phyloP scores from a whole-genome alignment of 768 basidiomycete species.

The Psilocybe cyanescens region DNA sequence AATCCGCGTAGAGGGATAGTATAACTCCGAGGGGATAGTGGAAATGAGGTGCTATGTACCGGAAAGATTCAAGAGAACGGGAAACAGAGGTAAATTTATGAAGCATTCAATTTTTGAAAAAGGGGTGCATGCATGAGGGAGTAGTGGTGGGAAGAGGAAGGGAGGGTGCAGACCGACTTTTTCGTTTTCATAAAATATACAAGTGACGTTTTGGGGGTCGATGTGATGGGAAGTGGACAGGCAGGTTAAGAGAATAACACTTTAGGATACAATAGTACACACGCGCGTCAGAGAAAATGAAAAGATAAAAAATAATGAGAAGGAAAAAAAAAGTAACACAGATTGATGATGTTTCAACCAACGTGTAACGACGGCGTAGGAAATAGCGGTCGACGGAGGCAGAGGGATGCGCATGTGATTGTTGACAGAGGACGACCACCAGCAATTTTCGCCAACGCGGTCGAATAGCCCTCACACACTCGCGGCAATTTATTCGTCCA shows the following conservation, averaged over 20 bases:
- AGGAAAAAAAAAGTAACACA: background rate
- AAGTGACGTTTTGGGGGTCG: background rate
- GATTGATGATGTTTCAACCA: too few relatives aligned
- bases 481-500: background rate
- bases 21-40: background rate
- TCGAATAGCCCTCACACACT: too few relatives aligned
- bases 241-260: background rate
- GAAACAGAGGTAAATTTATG: constrained; percentile 11
- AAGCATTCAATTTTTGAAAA: constrained; percentile 1
- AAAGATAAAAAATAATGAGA: constrained; percentile 3
- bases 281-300: background rate
- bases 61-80: background rate
- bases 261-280: background rate
- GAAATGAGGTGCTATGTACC: background rate
- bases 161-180: background rate
- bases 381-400: too few relatives aligned
- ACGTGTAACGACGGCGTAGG: background rate
- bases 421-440: background rate
- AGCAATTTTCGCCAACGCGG: background rate
- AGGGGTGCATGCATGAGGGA: background rate
- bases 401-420: background rate
- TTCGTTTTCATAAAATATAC: background rate
- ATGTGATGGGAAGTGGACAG: background rate
- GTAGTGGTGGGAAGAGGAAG: too few relatives aligned
- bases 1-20: background rate